These are phyloP conservation scores for Wickerhamiella pararugosa DNA, from an alignment of 1,139 yeast species.

Conservation along the genomic window DNA sequence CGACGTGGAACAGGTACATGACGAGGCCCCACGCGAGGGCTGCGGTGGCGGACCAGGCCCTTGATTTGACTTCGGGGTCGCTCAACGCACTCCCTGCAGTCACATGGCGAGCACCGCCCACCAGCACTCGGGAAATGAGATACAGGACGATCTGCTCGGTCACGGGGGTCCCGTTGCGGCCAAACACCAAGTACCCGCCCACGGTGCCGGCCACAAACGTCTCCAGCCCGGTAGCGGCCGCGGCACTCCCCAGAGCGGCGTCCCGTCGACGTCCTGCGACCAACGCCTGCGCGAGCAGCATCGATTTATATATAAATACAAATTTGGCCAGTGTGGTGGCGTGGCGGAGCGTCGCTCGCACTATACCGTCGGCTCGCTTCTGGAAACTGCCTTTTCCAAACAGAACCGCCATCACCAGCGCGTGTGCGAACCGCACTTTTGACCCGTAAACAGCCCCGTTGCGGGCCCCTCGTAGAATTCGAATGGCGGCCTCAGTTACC, in stretches of 20 bases:
- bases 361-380: constrained; percentile 35
- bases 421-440: constrained; percentile 57
- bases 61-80: constrained; percentile 13
- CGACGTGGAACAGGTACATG: constrained; percentile 53
- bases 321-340: constrained; percentile 52
- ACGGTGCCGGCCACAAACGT: constrained; percentile 50
- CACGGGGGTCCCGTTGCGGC: constrained; percentile 29
- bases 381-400: constrained; percentile 34
- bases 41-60: constrained; percentile 52
- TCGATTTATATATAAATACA: constrained; percentile 45
- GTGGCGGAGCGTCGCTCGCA: constrained; percentile 48
- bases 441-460: constrained; percentile 54
- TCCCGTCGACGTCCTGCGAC: constrained; percentile 15
- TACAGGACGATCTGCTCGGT: constrained; percentile 46
- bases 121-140: constrained; percentile 42
- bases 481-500: constrained; percentile 7
- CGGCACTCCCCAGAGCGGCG: constrained; percentile 7
- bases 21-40: constrained; percentile 64
- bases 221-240: constrained; percentile 19
- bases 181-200: constrained; percentile 53
- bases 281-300: constrained; percentile 15
- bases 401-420: constrained; percentile 46
- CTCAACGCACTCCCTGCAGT: constrained; percentile 9
- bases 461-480: constrained; percentile 24
- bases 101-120: constrained; percentile 38